Conservation (phyloP, 1,139 yeast genomes). For the Kluyveromyces marxianus region DNA sequence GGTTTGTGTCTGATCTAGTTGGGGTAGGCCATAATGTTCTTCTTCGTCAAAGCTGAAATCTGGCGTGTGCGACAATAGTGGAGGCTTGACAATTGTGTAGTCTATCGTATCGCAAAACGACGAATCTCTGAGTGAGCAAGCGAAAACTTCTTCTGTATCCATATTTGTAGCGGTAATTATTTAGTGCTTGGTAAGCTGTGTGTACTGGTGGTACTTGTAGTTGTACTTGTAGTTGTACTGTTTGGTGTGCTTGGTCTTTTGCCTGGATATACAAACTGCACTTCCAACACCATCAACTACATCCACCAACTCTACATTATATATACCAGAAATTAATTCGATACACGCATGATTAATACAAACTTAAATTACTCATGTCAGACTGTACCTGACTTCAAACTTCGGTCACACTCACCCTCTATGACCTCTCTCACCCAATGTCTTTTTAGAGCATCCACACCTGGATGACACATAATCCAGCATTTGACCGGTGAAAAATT, state of each 20-base stretch:
- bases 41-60: not conserved
- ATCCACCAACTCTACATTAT: too few species aligned
- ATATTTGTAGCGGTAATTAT: not conserved
- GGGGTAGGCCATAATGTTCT: slow-evolving; percentile 1
- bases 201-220: not conserved
- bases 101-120: slow-evolving; percentile 1
- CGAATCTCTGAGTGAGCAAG: slow-evolving; percentile 2
- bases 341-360: too few species aligned
- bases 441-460: too few species aligned
- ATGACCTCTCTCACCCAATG: too few species aligned
- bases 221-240: not conserved
- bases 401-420: too few species aligned
- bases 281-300: too few species aligned
- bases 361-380: too few species aligned
- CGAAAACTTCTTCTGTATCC: slow-evolving; percentile 5
- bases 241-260: not conserved
- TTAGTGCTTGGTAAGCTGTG: not conserved
- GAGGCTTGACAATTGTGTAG: slow-evolving; percentile 4
- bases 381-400: too few species aligned
- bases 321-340: too few species aligned
- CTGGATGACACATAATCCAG: too few species aligned
- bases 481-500: too few species aligned
- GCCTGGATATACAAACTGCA: not conserved
- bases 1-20: slow-evolving; percentile 4
- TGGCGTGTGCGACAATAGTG: slow-evolving; percentile 8